Base-by-base conservation (phyloP, 306 rosid species). In the Mimosa pudica region DNA sequence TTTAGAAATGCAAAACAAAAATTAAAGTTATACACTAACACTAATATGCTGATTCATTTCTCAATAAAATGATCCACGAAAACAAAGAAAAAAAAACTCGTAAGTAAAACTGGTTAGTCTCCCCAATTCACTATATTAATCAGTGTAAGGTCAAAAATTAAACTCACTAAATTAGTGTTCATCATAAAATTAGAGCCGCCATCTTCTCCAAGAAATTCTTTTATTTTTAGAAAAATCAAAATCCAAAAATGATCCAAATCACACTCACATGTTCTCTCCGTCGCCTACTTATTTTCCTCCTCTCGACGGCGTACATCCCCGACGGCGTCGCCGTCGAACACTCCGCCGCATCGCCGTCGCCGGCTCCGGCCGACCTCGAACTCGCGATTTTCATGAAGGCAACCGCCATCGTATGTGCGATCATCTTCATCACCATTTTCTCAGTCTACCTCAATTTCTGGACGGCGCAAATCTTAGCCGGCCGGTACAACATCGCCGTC, bases 271-370 rank as follows among this genome's bases (percentile, higher is more conserved):
- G 58, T 32, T 30, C 10, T 70, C 41, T 10, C 41, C 1, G 66
- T 4, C 41, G 52, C 8, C 20, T 63, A 7, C 44, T 66, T 46
- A 0, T 82, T 47, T 5, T 78, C 5, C 64, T 80, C 10, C 60
- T 80, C 4, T 2, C 12, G 7, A 4, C 7, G 47, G 8, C 6
- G 6, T 8, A 11, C 35, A 8, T 41, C 33, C 4, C 16, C 13
- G 14, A 17, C 33, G 72, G 2, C 33, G 77, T 1, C 45, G 79
- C 75, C 13, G 7, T 68, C 64, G 82, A 91, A n/a, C 90, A 87
- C 79, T 62, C 76, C 4, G 3, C 75, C 24, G n/a, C 66, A 8
- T 77, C 76, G 42, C 54, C 77, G 36, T 14, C 73, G 13, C 3
- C 32, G 9, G 44, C 71, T 47, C 3, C 36, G 74, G 20, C 9